Percentiles rank a stretch among this genome's conserved stretches.
Conservation (phyloP, 805 yeast species). For the Barnettozyma botsteinii region DNA sequence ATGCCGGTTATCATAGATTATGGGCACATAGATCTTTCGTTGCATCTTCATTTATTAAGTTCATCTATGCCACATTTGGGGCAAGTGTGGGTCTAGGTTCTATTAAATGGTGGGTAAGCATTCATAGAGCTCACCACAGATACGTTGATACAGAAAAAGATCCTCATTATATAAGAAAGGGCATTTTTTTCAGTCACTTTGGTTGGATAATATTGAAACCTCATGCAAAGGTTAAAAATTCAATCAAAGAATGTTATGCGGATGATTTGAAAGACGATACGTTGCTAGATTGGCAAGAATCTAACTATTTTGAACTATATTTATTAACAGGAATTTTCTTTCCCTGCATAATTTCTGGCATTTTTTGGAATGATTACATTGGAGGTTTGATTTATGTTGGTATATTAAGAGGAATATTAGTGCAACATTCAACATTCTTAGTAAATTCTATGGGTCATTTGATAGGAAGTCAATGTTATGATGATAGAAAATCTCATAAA, state of each 20-base stretch:
- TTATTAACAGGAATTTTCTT: constrained; percentile 46
- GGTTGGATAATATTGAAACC: constrained; percentile 82
- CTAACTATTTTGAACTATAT: constrained; percentile 43
- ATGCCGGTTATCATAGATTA: constrained; percentile 79
- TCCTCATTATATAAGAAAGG: constrained; percentile 80
- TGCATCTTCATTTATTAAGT: constrained; percentile 39
- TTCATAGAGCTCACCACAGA: constrained; percentile 88
- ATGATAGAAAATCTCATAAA: constrained; percentile 66
- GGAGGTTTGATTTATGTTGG: constrained; percentile 85
- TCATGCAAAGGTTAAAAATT: constrained; percentile 44
- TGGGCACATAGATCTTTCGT: constrained; percentile 60
- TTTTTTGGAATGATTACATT: constrained; percentile 62
- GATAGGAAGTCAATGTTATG: constrained; percentile 68
- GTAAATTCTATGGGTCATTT: constrained; percentile 83
- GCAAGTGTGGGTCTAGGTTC: constrained; percentile 74
- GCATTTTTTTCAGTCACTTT: constrained; percentile 75
- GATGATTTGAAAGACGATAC: constrained; percentile 58
- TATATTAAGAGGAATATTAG: constrained; percentile 56
- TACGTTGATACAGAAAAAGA: constrained; percentile 84
- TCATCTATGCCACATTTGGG: constrained; percentile 54
- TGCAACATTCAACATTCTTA: constrained; percentile 76
- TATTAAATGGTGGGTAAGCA: constrained; percentile 70
- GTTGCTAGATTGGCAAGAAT: constrained; percentile 33
- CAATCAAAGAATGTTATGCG: constrained; percentile 32
- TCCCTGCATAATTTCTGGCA: constrained; percentile 63